Conservation (phyloP, 331 rosid genomes). For the Stylosanthes scabra region DNA sequence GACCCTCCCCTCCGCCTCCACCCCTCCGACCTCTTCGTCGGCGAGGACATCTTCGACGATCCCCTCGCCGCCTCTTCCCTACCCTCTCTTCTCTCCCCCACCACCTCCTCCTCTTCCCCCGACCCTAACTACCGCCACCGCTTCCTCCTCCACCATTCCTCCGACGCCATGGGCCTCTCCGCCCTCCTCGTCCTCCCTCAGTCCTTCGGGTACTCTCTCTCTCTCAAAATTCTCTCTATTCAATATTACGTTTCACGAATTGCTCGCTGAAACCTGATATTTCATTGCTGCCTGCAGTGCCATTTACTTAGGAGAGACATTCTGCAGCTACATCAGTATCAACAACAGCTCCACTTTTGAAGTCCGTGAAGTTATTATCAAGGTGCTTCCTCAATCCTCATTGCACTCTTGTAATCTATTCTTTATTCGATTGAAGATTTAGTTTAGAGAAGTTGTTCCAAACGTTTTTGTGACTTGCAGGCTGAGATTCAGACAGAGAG, state of each 20-base stretch:
- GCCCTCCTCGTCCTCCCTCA: constrained; percentile 99
- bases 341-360: constrained; percentile 93
- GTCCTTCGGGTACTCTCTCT: constrained; percentile 77
- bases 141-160: constrained; percentile 75
- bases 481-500: constrained; percentile 99
- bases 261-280: too few relatives aligned
- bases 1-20: constrained; percentile 90
- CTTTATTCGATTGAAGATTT: not conserved
- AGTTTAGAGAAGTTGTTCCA: not conserved
- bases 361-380: constrained; percentile 84
- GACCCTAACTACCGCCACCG: constrained; percentile 75
- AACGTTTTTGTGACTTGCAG: constrained; percentile 45
- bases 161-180: constrained; percentile 89
- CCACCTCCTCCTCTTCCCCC: constrained; percentile 48
- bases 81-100: constrained; percentile 45
- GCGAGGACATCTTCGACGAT: constrained; percentile 87
- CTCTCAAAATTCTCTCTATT: not conserved
- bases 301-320: constrained; percentile 93
- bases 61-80: constrained; percentile 58
- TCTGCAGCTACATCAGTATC: constrained; percentile 95
- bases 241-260: too few relatives aligned
- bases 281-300: constrained; percentile 58
- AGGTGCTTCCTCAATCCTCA: constrained; percentile 57
- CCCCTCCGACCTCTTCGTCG: constrained; percentile 83
- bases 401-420: constrained; percentile 5